Conservation (phyloP, 75 land plant species). For the Cunninghamia lanceolata region DNA sequence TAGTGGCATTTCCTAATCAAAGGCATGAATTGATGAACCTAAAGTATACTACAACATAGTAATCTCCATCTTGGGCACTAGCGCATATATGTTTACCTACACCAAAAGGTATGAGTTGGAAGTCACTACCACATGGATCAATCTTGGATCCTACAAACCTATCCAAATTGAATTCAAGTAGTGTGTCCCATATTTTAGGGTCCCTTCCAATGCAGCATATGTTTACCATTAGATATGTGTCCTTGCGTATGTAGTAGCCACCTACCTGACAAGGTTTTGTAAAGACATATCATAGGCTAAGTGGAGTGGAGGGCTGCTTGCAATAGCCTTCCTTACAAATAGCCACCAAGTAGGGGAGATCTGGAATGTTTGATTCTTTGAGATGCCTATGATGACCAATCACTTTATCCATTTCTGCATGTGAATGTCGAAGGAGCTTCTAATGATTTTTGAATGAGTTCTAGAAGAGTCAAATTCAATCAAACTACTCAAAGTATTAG, state of each 20-base stretch:
- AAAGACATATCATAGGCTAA: neutral
- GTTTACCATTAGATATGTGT: constrained; percentile 17
- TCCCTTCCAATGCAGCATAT: constrained; percentile 30
- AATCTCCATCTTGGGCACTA: constrained; percentile 19
- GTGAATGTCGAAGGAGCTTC: neutral
- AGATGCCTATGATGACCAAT: neutral
- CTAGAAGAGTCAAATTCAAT: neutral
- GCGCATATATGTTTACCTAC: constrained; percentile 37
- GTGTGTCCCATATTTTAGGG: constrained; percentile 26
- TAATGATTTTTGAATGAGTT: constrained; percentile 8
- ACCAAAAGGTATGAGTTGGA: constrained; percentile 35
- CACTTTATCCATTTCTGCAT: neutral
- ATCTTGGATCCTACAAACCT: constrained; percentile 23
- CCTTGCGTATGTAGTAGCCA: constrained; percentile 28
- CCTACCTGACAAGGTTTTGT: neutral
- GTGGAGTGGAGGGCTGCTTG: constrained; percentile 11
- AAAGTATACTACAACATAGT: constrained; percentile 18
- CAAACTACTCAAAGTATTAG: neutral
- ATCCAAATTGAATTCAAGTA: constrained; percentile 14
- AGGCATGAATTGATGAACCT: constrained; percentile 23
- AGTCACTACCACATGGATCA: constrained; percentile 22
- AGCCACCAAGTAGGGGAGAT: neutral
- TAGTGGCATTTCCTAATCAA: constrained; percentile 34
- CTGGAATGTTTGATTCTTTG: neutral
- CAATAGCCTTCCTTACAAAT: constrained; percentile 5